These are phyloP conservation scores for Microdochium nivale DNA, from an alignment of 2,329 filamentous ascomycete genomes.

Conservation along the genomic window DNA sequence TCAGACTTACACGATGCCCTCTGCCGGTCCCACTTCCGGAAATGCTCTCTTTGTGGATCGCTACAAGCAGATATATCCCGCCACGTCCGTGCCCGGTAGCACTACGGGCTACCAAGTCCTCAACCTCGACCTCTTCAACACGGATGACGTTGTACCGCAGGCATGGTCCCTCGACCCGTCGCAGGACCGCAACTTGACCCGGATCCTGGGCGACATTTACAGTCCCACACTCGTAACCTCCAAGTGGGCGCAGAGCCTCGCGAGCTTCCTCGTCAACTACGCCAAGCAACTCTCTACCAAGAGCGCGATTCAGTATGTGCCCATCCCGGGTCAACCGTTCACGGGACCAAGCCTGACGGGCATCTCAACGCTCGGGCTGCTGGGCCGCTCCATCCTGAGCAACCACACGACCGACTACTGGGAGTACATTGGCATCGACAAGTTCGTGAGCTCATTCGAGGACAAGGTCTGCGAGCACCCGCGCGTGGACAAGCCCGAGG, in stretches of 20 bases:
- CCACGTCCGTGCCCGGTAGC: background rate
- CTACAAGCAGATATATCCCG: background rate
- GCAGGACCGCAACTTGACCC: background rate
- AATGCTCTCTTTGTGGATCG: background rate
- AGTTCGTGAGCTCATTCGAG: background rate
- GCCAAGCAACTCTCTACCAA: background rate
- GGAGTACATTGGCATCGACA: background rate
- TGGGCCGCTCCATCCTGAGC: background rate
- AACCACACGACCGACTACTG: background rate
- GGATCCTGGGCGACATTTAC: background rate
- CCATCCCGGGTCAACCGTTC: background rate
- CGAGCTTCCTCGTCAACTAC: background rate
- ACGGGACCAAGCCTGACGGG: background rate
- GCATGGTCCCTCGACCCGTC: slow-evolving; percentile 6
- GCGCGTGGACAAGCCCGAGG: background rate
- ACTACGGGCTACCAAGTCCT: background rate
- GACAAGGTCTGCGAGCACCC: background rate
- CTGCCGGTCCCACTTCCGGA: background rate
- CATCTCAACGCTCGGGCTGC: background rate
- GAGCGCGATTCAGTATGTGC: background rate
- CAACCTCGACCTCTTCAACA: slow-evolving; percentile 1
- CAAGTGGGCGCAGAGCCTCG: background rate
- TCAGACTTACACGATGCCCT: background rate
- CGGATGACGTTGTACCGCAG: slow-evolving; percentile 1
- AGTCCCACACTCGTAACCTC: background rate